Conservation (phyloP, 2,329 filamentous ascomycete genomes). For the Metarhizium album region DNA sequence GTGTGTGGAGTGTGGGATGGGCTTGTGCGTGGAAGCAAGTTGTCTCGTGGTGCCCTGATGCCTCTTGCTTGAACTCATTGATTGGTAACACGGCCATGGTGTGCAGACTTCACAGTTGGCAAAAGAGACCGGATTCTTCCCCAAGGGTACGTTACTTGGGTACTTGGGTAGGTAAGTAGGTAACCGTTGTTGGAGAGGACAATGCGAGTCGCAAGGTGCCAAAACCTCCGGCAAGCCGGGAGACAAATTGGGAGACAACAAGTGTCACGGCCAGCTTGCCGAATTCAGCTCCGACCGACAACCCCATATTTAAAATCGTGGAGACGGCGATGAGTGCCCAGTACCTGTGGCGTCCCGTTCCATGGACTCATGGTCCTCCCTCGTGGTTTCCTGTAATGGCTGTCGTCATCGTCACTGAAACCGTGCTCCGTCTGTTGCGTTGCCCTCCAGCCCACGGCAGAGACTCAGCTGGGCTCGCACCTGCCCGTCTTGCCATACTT, state of each 20-base stretch:
- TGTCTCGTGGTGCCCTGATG: not conserved
- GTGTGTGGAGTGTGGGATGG: conserved; percentile 1
- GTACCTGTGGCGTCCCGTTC: too few species aligned
- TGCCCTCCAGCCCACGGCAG: not conserved
- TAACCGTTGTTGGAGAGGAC: not conserved
- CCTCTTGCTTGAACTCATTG: not conserved
- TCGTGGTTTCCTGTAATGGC: not conserved
- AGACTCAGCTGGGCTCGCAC: not conserved
- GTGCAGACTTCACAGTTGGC: not conserved
- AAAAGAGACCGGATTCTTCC: not conserved
- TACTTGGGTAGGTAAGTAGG: too few species aligned
- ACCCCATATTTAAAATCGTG: not conserved
- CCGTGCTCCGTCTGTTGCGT: not conserved
- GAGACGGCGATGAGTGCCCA: not conserved
- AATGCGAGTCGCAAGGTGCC: not conserved
- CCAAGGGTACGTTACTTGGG: too few species aligned
- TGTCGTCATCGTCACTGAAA: not conserved
- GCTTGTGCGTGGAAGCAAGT: not conserved
- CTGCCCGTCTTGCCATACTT: not conserved
- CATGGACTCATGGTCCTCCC: too few species aligned
- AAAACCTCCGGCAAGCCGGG: not conserved
- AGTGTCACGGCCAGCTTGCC: not conserved
- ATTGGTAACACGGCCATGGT: not conserved
- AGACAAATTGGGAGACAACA: not conserved
- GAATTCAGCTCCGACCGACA: not conserved